Percentiles rank a stretch among this genome's conserved stretches.
Conservation (phyloP, 257 asterid genomes). For the Rauvolfia tetraphylla region DNA sequence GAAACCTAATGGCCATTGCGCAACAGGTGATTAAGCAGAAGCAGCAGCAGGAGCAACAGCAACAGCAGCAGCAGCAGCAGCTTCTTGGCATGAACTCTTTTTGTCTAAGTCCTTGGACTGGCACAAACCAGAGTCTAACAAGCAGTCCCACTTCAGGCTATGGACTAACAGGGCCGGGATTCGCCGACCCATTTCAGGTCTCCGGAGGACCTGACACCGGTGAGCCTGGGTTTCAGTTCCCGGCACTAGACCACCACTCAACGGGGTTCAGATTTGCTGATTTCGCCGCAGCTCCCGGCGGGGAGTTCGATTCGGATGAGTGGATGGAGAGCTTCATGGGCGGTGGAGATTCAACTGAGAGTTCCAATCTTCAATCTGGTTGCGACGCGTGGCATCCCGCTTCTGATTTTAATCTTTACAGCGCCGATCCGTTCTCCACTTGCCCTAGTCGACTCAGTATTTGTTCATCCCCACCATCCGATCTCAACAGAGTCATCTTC, state of each 20-base stretch:
- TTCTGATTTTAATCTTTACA: slow-evolving; percentile 43
- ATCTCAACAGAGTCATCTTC: slow-evolving; percentile 59
- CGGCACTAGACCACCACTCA: slow-evolving; percentile 52
- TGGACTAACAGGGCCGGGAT: slow-evolving; percentile 42
- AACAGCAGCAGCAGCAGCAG: slow-evolving; percentile 56
- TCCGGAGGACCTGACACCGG: slow-evolving; percentile 41
- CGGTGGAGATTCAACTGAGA: slow-evolving; percentile 74
- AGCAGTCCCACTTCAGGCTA: slow-evolving; percentile 37
- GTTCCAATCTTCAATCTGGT: slow-evolving; percentile 52
- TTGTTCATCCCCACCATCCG: slow-evolving; percentile 51
- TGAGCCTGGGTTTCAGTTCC: slow-evolving; percentile 72
- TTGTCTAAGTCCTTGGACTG: slow-evolving; percentile 47
- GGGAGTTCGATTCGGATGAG: slow-evolving; percentile 90
- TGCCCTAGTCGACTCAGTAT: slow-evolving; percentile 38
- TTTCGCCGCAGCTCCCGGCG: slow-evolving; percentile 50
- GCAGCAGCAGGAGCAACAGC: slow-evolving; percentile 87
- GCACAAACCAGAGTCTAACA: slow-evolving; percentile 26
- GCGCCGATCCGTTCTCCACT: slow-evolving; percentile 54
- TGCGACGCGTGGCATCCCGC: slow-evolving; percentile 71
- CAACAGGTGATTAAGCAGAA: slow-evolving; percentile 93
- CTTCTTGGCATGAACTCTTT: slow-evolving; percentile 53
- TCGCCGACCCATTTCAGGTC: slow-evolving; percentile 74
- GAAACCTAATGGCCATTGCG: slow-evolving; percentile 97
- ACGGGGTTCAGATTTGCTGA: slow-evolving; percentile 59
- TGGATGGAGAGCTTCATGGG: slow-evolving; percentile 97